A percentile compares a stretch with the other conserved stretches of the same genome.
These are phyloP conservation scores for Vanrija humicola DNA, from an alignment of 1,284 basidiomycete genomes.

Conservation along the genomic window DNA sequence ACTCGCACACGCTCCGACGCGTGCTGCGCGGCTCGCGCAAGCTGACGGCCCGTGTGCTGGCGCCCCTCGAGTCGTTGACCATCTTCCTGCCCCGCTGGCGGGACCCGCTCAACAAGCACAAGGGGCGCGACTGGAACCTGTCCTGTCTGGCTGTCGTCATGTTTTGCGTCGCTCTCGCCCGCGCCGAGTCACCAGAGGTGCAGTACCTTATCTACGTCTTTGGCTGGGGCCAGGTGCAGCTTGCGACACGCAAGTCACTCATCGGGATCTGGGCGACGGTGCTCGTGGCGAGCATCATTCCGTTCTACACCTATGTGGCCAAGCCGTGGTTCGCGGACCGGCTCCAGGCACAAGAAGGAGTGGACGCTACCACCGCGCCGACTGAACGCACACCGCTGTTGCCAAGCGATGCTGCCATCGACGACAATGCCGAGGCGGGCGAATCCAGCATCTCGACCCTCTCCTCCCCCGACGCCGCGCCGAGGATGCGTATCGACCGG, in stretches of 20 bases:
- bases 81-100: background rate
- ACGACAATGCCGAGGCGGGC: no score
- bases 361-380: background rate
- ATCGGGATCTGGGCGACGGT: background rate
- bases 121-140: background rate
- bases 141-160: background rate
- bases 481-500: background rate
- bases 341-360: no score
- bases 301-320: background rate
- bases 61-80: background rate
- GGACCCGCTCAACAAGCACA: no score
- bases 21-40: no score
- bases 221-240: background rate
- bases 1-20: no score
- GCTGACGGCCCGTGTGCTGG: background rate
- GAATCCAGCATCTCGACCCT: background rate
- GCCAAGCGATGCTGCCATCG: no score
- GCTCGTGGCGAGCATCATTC: background rate
- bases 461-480: background rate
- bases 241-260: background rate
- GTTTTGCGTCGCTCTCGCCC: background rate
- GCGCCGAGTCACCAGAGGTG: background rate
- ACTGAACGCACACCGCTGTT: background rate
- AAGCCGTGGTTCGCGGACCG: background rate
- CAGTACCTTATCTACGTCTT: slow-evolving; percentile 1